These are phyloP conservation scores for Rauvolfia tetraphylla DNA, from an alignment of 257 asterid species.

Conservation along the genomic window DNA sequence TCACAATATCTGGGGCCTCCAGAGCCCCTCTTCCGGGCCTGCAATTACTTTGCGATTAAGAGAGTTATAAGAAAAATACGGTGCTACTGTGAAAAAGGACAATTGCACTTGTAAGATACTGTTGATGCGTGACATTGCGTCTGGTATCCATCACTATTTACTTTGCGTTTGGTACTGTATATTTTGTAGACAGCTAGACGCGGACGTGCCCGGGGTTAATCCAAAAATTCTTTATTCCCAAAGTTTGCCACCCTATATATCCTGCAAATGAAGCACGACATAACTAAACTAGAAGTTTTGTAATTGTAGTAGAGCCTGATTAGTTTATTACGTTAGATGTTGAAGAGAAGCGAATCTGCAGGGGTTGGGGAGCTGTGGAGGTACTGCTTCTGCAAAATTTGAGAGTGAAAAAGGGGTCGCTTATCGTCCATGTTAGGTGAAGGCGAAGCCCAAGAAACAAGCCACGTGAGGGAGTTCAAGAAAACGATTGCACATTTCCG, in stretches of 20 bases:
- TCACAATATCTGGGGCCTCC: neutral
- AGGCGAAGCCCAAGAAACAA: neutral
- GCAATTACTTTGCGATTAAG: conserved; percentile 26
- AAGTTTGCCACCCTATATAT: too few species aligned
- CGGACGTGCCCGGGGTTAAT: too few species aligned
- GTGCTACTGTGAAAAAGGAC: neutral
- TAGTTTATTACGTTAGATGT: too few species aligned
- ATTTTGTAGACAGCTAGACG: too few species aligned
- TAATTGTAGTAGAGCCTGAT: too few species aligned
- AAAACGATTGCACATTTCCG: neutral
- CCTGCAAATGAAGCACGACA: neutral
- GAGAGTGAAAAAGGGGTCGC: conserved; percentile 17
- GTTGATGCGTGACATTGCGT: neutral
- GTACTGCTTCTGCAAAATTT: neutral
- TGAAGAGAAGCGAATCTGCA: too few species aligned
- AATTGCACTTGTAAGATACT: neutral
- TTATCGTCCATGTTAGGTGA: conserved; percentile 6
- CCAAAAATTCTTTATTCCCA: too few species aligned
- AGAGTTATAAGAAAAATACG: neutral
- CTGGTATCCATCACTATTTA: neutral
- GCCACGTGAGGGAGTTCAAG: neutral
- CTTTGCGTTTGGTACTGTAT: too few species aligned
- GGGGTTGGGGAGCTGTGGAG: too few species aligned
- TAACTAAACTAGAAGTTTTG: too few species aligned
- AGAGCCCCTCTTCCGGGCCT: conserved; percentile 4